These are phyloP conservation scores for Penicillium janthinellum DNA, from an alignment of 2,329 filamentous ascomycete species.

Conservation along the genomic window DNA sequence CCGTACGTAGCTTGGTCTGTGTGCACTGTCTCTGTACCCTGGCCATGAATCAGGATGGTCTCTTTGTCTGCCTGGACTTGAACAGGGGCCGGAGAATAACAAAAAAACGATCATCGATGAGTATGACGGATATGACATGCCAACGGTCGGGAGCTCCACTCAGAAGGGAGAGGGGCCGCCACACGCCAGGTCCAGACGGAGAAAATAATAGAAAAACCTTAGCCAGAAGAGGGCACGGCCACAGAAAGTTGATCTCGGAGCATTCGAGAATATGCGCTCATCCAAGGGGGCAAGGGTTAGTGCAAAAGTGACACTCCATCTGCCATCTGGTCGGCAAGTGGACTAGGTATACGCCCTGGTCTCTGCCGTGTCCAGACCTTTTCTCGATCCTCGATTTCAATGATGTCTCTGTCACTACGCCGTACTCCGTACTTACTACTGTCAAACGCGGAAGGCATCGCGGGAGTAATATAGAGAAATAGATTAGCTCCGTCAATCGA, in stretches of 20 bases:
- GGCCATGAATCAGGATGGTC: background rate
- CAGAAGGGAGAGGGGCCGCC: background rate
- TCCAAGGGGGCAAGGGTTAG: background rate
- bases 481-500: background rate
- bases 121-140: constrained; percentile 15
- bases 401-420: background rate
- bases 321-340: too few species aligned
- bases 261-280: background rate
- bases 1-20: background rate
- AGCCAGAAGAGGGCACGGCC: background rate
- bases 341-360: too few species aligned
- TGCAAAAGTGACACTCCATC: background rate
- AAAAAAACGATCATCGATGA: constrained; percentile 1
- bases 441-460: background rate
- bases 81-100: constrained; percentile 11
- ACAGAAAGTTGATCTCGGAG: background rate
- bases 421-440: constrained; percentile 7
- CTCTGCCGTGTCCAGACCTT: background rate
- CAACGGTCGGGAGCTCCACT: constrained; percentile 15
- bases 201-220: background rate
- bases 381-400: background rate
- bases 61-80: background rate
- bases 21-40: background rate
- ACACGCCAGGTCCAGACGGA: background rate
- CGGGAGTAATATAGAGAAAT: background rate